Evolutionary conservation across 2,329 filamentous ascomycete genomes (phyloP), one percentile per base, ranked within the genome.

Genomic region (Fusarium veterinarium): DNA sequence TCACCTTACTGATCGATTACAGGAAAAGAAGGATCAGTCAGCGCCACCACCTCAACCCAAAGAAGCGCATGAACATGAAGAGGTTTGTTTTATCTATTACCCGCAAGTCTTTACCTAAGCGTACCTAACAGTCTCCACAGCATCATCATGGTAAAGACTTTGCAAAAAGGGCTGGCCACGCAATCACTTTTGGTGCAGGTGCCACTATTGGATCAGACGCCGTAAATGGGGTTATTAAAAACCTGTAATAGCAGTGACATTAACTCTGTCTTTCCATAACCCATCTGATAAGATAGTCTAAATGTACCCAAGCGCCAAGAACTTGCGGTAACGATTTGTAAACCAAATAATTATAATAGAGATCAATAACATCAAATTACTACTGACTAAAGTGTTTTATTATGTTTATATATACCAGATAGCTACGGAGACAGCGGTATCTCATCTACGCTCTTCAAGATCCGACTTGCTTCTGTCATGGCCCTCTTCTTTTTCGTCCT

Each of bases 401-500:
- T 10, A 20, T 31, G 3, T 16, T 5, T 4, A 11, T n/a, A 0
- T 17, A 20, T 46, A 48, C 14, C 3, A 1, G 19, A 6, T 1
- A 4, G 20, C 23, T 42, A 60, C 13, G 30, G 37, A 2, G 37
- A 53, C 13, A 55, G 11, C 2, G 48, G 30, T 42, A 55, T 55
- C 23, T 67, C 63, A 23, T 68, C 65, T 14, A 68, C 56, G n/a
- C 65, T 68, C 19, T 14, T 67, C 16, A 67, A 49, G 13, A 68
- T 68, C 7, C 65, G 48, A 5, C 55, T 62, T 3, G 63, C 63
- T 25, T 68, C 65, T 7, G 65, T 68, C 53, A 62, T 55, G 5
- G 48, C 41, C 10, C 31, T 68, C 11, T 41, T 66, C 17, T 38
- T 31, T 17, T 53, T 25, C 8, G 8, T 10, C 33, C 41, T 56